Evolutionary conservation across 768 basidiomycete genomes (phyloP).

Genomic region (Infundibulicybe gibba): DNA sequence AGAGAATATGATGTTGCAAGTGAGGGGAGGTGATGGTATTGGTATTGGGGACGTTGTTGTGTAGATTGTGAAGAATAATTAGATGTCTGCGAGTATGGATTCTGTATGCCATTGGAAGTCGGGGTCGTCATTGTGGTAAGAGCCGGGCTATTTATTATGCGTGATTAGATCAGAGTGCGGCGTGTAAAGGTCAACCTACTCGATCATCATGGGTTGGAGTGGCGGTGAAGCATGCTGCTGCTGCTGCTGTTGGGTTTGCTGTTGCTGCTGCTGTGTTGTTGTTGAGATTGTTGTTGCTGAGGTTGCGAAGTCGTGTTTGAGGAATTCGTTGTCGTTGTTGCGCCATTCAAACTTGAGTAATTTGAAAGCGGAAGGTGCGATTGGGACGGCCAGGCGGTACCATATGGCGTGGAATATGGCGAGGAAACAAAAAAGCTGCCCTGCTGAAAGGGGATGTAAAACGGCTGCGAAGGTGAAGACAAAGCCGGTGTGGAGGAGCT

Average conservation of each 20-base stretch:
- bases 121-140: slow-evolving; percentile 55
- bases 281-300: slow-evolving; percentile 12
- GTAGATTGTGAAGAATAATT: slow-evolving; percentile 32
- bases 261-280: slow-evolving; percentile 15
- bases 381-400: slow-evolving; percentile 43
- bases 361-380: slow-evolving; percentile 58
- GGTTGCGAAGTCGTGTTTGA: slow-evolving; percentile 17
- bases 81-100: slow-evolving; percentile 34
- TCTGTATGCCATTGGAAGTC: slow-evolving; percentile 34
- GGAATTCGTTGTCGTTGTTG: slow-evolving; percentile 40
- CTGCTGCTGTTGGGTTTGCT: slow-evolving; percentile 22
- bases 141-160: slow-evolving; percentile 44
- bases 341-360: slow-evolving; percentile 77
- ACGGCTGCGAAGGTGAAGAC: slow-evolving; percentile 34
- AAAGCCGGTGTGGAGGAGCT: slow-evolving; percentile 33
- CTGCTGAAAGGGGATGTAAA: slow-evolving; percentile 38
- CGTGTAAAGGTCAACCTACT: slow-evolving; percentile 43
- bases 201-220: slow-evolving; percentile 55
- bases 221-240: slow-evolving; percentile 23
- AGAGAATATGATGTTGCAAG: slow-evolving; percentile 3
- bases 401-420: slow-evolving; percentile 54
- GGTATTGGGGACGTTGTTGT: slow-evolving; percentile 30
- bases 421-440: slow-evolving; percentile 38
- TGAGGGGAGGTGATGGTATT: slow-evolving; percentile 23
- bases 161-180: background rate